Percentiles rank a stretch among this genome's conserved stretches.
Conservation (phyloP, 2,329 filamentous ascomycete genomes). For the Escovopsis sp. region DNA sequence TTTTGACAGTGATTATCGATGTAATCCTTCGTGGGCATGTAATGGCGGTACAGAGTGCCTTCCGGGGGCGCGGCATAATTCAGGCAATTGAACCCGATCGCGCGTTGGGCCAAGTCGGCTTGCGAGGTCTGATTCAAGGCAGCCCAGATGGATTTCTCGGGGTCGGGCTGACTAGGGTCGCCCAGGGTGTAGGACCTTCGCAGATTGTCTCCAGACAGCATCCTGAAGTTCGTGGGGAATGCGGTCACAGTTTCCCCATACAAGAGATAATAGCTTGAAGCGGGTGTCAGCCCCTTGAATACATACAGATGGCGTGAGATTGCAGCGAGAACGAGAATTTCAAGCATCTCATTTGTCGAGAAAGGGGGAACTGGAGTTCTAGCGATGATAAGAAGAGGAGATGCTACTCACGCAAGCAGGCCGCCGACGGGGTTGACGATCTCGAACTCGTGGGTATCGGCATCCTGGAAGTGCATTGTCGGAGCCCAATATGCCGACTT, state of each 20-base stretch:
- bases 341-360: no score
- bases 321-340: no score
- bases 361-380: no score
- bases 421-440: constrained; percentile 63
- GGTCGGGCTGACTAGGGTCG: constrained; percentile 48
- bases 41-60: constrained; percentile 65
- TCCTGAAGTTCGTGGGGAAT: constrained; percentile 65
- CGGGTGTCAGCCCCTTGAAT: background rate
- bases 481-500: constrained; percentile 85
- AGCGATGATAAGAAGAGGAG: background rate
- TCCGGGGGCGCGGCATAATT: constrained; percentile 59
- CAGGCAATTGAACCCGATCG: constrained; percentile 88
- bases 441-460: constrained; percentile 46
- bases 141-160: constrained; percentile 56
- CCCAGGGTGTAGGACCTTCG: constrained; percentile 57
- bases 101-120: constrained; percentile 57
- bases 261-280: constrained; percentile 66
- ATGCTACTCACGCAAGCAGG: constrained; percentile 60
- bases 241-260: constrained; percentile 50
- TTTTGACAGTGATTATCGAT: constrained; percentile 71
- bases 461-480: constrained; percentile 59
- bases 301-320: no score
- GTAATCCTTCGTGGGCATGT: constrained; percentile 63
- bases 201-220: constrained; percentile 61
- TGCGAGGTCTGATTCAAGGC: constrained; percentile 49